Conservation (phyloP, 192 early-diverging fungal species). For the Helicostylum pulchrum region DNA sequence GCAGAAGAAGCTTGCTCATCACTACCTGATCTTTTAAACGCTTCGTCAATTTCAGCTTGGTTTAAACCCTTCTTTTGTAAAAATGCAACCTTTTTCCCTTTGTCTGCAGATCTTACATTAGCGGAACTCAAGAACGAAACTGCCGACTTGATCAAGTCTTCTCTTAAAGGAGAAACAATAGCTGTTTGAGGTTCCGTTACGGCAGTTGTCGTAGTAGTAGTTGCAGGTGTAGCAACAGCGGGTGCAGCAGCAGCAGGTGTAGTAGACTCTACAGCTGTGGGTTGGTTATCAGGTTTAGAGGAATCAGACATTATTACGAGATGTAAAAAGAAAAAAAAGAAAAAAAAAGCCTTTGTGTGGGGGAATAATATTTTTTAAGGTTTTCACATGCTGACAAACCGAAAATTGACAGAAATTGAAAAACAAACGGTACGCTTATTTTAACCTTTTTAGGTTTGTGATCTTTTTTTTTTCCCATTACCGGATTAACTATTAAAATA, state of each 20-base stretch:
- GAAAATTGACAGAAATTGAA: too few relatives aligned
- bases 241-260: background rate
- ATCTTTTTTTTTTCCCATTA: too few relatives aligned
- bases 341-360: background rate
- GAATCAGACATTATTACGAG: background rate
- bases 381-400: conserved; percentile 4
- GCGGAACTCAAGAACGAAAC: conserved; percentile 72
- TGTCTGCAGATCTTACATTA: conserved; percentile 69
- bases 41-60: conserved; percentile 66
- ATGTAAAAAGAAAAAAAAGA: background rate
- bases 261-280: background rate
- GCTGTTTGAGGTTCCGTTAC: background rate
- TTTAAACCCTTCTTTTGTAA: conserved; percentile 75
- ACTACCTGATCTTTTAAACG: conserved; percentile 37
- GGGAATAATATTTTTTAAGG: background rate
- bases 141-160: conserved; percentile 55
- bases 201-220: too few relatives aligned
- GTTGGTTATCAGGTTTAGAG: background rate
- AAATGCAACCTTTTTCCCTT: conserved; percentile 73
- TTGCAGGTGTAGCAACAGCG: too few relatives aligned
- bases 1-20: background rate
- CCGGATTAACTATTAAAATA: too few relatives aligned
- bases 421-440: too few relatives aligned
- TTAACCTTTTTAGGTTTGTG: too few relatives aligned
- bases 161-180: conserved; percentile 38